A percentile compares a stretch with the other conserved stretches of the same genome.
Conservation (phyloP, 176 grass and related monocot species). For the Lolium multiflorum region DNA sequence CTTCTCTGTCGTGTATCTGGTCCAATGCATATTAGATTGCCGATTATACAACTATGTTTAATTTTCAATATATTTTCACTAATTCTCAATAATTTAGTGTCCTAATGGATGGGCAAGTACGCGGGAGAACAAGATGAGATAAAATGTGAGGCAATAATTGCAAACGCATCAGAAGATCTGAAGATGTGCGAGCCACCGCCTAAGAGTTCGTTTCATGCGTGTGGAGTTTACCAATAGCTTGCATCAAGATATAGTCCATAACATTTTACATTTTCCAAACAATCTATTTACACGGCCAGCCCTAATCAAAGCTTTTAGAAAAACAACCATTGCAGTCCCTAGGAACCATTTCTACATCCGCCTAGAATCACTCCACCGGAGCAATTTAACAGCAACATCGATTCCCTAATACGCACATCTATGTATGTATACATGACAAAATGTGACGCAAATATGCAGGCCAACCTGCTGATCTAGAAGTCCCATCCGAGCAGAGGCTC, state of each 20-base stretch:
- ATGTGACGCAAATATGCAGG: not conserved
- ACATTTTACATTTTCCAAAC: not conserved
- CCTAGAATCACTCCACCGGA: not conserved
- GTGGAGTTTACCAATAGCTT: not conserved
- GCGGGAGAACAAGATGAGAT: too few relatives aligned
- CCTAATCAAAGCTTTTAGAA: not conserved
- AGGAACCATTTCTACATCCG: not conserved
- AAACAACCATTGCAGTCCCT: not conserved
- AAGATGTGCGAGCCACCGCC: too few relatives aligned
- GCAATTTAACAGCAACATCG: not conserved
- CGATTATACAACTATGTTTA: too few relatives aligned
- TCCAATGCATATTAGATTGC: too few relatives aligned
- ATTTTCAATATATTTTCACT: too few relatives aligned
- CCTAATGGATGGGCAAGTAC: too few relatives aligned
- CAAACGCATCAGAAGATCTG: too few relatives aligned
- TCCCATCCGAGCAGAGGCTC: slow-evolving; percentile 46
- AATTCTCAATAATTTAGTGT: too few relatives aligned
- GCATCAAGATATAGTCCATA: not conserved
- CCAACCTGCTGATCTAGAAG: not conserved
- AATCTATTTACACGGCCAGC: slow-evolving; percentile 22
- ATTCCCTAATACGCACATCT: not conserved
- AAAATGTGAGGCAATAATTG: too few relatives aligned
- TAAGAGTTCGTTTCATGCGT: too few relatives aligned
- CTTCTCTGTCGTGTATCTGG: too few relatives aligned
- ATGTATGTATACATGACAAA: not conserved